phyloP scores from a whole-genome alignment of 768 basidiomycete genomes.

The Pluteus cervinus region DNA sequence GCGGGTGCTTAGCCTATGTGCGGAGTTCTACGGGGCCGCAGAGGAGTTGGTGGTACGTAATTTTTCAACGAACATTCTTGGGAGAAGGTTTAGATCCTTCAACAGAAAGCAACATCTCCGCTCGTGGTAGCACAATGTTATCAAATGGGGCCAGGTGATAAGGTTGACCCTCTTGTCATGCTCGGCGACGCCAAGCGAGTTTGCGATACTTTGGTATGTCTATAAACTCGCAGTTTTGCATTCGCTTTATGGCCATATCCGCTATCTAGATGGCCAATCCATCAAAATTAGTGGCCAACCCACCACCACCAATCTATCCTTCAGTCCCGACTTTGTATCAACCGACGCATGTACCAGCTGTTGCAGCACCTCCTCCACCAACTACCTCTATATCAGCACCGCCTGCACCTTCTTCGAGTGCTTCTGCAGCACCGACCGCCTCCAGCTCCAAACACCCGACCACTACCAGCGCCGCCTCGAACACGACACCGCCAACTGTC shows the following conservation, averaged over 20 bases:
- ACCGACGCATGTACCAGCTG: constrained; percentile 17
- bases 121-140: constrained; percentile 78
- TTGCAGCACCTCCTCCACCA: constrained; percentile 21
- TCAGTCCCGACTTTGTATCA: constrained; percentile 38
- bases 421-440: too few species aligned
- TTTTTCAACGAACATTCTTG: not conserved
- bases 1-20: constrained; percentile 76
- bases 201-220: constrained; percentile 67
- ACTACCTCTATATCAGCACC: constrained; percentile 19
- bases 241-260: constrained; percentile 10
- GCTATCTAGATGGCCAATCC: constrained; percentile 63
- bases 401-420: constrained; percentile 17
- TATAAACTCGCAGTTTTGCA: not conserved
- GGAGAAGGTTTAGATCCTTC: too few species aligned
- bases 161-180: constrained; percentile 71
- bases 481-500: constrained; percentile 35
- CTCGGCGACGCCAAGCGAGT: constrained; percentile 71
- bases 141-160: constrained; percentile 60
- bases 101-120: constrained; percentile 54
- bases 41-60: constrained; percentile 77
- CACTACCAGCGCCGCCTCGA: constrained; percentile 19
- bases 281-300: constrained; percentile 56
- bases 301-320: constrained; percentile 56
- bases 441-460: constrained; percentile 21
- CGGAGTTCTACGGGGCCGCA: constrained; percentile 81